These are phyloP conservation scores for Pseudophaeomoniella oleicola DNA, from an alignment of 2,329 filamentous ascomycete species.

Conservation along the genomic window DNA sequence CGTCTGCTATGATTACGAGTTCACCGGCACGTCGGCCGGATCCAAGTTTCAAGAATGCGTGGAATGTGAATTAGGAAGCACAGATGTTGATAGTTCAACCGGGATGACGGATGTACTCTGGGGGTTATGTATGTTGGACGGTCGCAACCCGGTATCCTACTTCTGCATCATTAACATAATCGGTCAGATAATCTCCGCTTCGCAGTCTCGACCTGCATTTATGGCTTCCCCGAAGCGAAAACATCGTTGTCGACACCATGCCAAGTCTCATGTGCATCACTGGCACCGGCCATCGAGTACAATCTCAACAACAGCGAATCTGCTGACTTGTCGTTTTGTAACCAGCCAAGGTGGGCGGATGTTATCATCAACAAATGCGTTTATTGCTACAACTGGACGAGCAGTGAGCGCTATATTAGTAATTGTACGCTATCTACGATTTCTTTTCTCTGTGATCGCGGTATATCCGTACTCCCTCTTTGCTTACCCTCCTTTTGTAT, in stretches of 20 bases:
- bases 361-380: conserved; percentile 25
- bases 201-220: conserved; percentile 28
- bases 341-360: conserved; percentile 22
- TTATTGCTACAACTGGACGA: conserved; percentile 27
- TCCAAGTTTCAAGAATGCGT: conserved; percentile 24
- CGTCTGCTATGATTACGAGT: conserved; percentile 24
- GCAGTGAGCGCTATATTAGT: conserved; percentile 22
- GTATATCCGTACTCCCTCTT: neutral
- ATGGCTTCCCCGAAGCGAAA: conserved; percentile 20
- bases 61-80: conserved; percentile 25
- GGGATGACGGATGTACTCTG: conserved; percentile 29
- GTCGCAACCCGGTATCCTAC: conserved; percentile 1
- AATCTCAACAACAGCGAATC: conserved; percentile 15
- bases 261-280: conserved; percentile 24
- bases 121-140: conserved; percentile 25
- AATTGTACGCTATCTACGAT: conserved; percentile 23
- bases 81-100: conserved; percentile 16
- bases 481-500: neutral
- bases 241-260: conserved; percentile 27
- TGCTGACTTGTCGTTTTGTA: conserved; percentile 22
- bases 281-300: conserved; percentile 18
- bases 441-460: conserved; percentile 1
- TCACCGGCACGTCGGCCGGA: conserved; percentile 18
- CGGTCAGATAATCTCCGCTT: conserved; percentile 29
- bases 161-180: conserved; percentile 9